Percentiles rank a stretch among this genome's conserved stretches.
These are phyloP conservation scores for Salix udensis DNA, from an alignment of 345 rosid genomes.

Conservation along the genomic window DNA sequence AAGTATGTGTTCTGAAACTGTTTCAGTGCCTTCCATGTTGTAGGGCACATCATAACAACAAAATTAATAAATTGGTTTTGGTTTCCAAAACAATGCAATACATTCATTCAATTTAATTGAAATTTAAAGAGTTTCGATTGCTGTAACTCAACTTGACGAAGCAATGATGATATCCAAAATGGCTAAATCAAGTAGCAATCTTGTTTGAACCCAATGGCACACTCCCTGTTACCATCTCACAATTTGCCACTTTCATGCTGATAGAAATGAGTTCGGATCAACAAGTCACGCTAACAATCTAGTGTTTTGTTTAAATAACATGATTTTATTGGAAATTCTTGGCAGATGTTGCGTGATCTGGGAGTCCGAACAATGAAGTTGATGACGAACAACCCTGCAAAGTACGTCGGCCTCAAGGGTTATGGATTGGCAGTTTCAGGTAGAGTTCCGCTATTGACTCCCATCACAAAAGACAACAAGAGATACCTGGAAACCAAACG, in stretches of 20 bases:
- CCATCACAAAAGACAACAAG: constrained; percentile 65
- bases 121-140: neutral
- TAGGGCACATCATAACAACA: neutral
- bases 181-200: too few species aligned
- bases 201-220: neutral
- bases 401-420: constrained; percentile 73
- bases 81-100: neutral
- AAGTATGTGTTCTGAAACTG: neutral
- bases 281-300: neutral
- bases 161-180: neutral
- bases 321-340: neutral
- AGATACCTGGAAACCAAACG: constrained; percentile 72
- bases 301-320: too few species aligned
- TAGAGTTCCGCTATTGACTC: constrained; percentile 66
- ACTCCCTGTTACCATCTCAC: neutral
- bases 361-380: constrained; percentile 83
- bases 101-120: neutral
- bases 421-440: constrained; percentile 65
- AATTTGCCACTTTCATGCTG: neutral
- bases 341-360: constrained; percentile 66
- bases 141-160: neutral
- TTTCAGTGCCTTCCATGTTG: neutral
- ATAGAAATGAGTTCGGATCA: neutral
- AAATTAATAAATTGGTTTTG: neutral
- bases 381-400: constrained; percentile 90